These are phyloP conservation scores for Diaporthe aspalathi DNA, from an alignment of 2,329 filamentous ascomycete genomes.

Conservation along the genomic window DNA sequence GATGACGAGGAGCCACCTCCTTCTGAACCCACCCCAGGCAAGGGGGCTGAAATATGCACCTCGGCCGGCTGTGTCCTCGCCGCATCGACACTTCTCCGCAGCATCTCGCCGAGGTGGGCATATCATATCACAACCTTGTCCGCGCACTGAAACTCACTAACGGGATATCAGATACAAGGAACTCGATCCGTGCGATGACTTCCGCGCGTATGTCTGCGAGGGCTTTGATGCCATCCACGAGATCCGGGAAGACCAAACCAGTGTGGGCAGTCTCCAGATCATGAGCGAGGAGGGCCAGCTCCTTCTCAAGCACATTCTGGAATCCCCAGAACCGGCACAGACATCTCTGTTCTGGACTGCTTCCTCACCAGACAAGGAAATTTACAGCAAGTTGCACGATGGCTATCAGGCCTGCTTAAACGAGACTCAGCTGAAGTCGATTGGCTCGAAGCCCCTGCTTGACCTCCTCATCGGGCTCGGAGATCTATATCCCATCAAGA, in stretches of 20 bases:
- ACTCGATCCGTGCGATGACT: slow-evolving; percentile 76
- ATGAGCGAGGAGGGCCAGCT: slow-evolving; percentile 71
- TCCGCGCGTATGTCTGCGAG: slow-evolving; percentile 68
- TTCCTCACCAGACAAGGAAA: slow-evolving; percentile 65
- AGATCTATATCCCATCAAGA: slow-evolving; percentile 46
- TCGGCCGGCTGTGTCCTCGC: slow-evolving; percentile 39
- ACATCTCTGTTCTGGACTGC: slow-evolving; percentile 48
- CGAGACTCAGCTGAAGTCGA: slow-evolving; percentile 64
- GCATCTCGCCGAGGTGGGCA: slow-evolving; percentile 37
- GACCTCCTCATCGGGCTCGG: slow-evolving; percentile 64
- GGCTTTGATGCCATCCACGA: slow-evolving; percentile 74
- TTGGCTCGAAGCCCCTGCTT: slow-evolving; percentile 67
- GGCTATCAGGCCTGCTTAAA: slow-evolving; percentile 76
- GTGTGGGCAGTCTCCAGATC: slow-evolving; percentile 68
- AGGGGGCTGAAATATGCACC: slow-evolving; percentile 35
- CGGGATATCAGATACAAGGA: slow-evolving; percentile 57
- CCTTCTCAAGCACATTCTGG: slow-evolving; percentile 71
- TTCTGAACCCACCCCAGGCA: background rate
- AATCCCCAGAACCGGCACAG: slow-evolving; percentile 63
- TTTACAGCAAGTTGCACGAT: slow-evolving; percentile 74
- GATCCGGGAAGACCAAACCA: slow-evolving; percentile 71
- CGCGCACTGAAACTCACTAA: background rate
- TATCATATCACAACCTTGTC: background rate
- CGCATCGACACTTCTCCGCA: slow-evolving; percentile 37
- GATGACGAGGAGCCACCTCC: background rate